Evolutionary conservation across 495 filamentous ascomycete species (phyloP).

Genomic region (Podospora tetraspora): DNA sequence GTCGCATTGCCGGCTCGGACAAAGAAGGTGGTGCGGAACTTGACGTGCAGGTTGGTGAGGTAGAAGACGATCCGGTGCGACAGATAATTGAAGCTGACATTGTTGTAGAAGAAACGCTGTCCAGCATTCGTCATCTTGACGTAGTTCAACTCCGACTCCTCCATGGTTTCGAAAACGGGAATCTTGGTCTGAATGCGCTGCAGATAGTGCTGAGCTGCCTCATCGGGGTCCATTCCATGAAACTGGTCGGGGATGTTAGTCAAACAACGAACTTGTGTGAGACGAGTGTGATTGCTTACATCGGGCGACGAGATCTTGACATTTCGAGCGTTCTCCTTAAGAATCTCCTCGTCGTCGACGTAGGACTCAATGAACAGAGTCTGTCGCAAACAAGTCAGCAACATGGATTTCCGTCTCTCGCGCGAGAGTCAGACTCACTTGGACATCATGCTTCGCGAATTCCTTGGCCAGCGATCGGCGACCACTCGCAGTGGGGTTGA

Average conservation of each 20-base stretch:
- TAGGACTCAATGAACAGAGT: slow-evolving; percentile 95
- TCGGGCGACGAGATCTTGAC: slow-evolving; percentile 99
- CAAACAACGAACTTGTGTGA: background rate
- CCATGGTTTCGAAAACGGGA: slow-evolving; percentile 94
- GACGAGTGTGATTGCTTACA: slow-evolving; percentile 39
- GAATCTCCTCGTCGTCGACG: slow-evolving; percentile 87
- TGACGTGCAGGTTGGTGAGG: slow-evolving; percentile 94
- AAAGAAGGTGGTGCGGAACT: slow-evolving; percentile 89
- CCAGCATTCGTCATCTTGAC: slow-evolving; percentile 99
- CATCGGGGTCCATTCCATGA: slow-evolving; percentile 80
- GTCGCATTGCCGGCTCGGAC: slow-evolving; percentile 64
- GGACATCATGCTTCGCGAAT: slow-evolving; percentile 91
- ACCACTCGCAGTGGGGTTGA: slow-evolving; percentile 86
- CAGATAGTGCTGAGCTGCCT: slow-evolving; percentile 87
- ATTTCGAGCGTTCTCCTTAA: slow-evolving; percentile 92
- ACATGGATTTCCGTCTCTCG: background rate
- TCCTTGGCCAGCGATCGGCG: slow-evolving; percentile 85
- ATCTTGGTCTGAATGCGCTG: slow-evolving; percentile 84
- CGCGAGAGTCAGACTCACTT: slow-evolving; percentile 46
- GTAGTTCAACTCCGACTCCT: slow-evolving; percentile 87
- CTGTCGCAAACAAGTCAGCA: slow-evolving; percentile 36
- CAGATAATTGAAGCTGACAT: slow-evolving; percentile 90
- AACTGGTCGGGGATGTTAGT: slow-evolving; percentile 53
- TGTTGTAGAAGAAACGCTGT: slow-evolving; percentile 86
- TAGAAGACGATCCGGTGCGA: slow-evolving; percentile 97